Conservation (phyloP, 1,284 basidiomycete genomes). For the Flammula alnicola region DNA sequence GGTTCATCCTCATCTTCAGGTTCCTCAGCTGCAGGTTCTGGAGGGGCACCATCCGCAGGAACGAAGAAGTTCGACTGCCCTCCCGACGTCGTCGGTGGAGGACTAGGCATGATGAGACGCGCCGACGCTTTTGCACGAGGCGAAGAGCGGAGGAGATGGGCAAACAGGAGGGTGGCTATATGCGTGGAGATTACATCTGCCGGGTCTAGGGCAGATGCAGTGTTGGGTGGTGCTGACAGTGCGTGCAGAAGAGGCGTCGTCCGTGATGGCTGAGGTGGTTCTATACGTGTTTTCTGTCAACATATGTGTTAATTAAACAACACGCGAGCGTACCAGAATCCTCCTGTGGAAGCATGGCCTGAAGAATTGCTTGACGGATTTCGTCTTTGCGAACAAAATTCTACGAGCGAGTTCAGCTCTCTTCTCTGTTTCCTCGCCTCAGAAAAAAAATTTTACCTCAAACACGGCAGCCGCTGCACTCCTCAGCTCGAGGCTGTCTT, state of each 20-base stretch:
- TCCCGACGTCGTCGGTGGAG: slow-evolving; percentile 33
- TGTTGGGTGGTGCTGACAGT: slow-evolving; percentile 57
- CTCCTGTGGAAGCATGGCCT: slow-evolving; percentile 66
- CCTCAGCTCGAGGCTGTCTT: slow-evolving; percentile 68
- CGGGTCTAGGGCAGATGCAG: slow-evolving; percentile 53
- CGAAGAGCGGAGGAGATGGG: slow-evolving; percentile 70
- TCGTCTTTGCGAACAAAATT: slow-evolving; percentile 78
- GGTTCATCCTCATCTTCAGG: slow-evolving; percentile 66
- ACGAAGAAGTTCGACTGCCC: slow-evolving; percentile 63
- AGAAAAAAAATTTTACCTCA: slow-evolving; percentile 49
- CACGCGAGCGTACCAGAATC: slow-evolving; percentile 35
- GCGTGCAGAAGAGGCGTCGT: slow-evolving; percentile 71
- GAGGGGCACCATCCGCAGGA: slow-evolving; percentile 65
- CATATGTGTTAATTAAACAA: slow-evolving; percentile 1
- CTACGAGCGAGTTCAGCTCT: slow-evolving; percentile 38
- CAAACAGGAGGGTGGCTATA: slow-evolving; percentile 70
- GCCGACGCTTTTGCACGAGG: slow-evolving; percentile 82
- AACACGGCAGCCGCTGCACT: slow-evolving; percentile 70
- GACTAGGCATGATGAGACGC: slow-evolving; percentile 63
- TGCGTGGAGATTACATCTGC: slow-evolving; percentile 64
- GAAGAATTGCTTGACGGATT: slow-evolving; percentile 65
- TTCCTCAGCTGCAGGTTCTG: slow-evolving; percentile 34
- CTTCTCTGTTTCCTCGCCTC: no score
- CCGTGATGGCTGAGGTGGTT: slow-evolving; percentile 43
- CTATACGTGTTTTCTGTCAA: slow-evolving; percentile 27